Evolutionary conservation across 306 rosid species (phyloP).

Genomic region (Vicia faba): DNA sequence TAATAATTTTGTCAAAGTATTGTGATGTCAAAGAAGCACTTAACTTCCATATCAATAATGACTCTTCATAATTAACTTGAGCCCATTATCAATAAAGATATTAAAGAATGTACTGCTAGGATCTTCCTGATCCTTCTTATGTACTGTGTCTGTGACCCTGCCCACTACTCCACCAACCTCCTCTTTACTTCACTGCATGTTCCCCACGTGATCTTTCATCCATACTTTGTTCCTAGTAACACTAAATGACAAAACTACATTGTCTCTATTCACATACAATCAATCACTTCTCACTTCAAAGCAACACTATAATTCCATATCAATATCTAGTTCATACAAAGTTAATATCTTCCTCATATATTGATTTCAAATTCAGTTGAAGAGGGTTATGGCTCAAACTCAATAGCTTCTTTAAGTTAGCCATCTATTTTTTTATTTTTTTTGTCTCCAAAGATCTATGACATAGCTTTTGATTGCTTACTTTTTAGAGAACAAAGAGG

Average conservation of each 20-base stretch:
- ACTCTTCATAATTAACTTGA: background rate
- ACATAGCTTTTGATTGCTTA: background rate
- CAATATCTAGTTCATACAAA: background rate
- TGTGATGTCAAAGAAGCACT: too few relatives aligned
- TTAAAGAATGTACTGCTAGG: background rate
- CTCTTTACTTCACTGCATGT: background rate
- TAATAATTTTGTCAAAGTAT: too few relatives aligned
- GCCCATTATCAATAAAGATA: background rate
- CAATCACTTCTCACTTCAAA: background rate
- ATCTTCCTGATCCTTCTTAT: background rate
- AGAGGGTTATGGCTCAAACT: too few relatives aligned
- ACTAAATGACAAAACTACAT: background rate
- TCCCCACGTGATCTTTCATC: background rate
- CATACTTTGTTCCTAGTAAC: background rate
- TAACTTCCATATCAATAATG: constrained; percentile 12
- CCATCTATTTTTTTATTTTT: too few relatives aligned
- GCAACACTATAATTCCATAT: background rate
- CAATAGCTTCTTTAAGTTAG: too few relatives aligned
- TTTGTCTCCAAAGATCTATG: background rate
- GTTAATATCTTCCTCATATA: too few relatives aligned
- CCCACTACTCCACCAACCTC: background rate
- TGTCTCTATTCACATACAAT: background rate
- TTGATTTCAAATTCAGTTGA: too few relatives aligned
- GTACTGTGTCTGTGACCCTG: background rate
- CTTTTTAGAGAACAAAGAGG: constrained; percentile 32